A percentile compares a stretch with the other conserved stretches of the same genome.
These are phyloP conservation scores for Alternaria brassicae DNA, from an alignment of 2,329 filamentous ascomycete genomes.

Conservation along the genomic window DNA sequence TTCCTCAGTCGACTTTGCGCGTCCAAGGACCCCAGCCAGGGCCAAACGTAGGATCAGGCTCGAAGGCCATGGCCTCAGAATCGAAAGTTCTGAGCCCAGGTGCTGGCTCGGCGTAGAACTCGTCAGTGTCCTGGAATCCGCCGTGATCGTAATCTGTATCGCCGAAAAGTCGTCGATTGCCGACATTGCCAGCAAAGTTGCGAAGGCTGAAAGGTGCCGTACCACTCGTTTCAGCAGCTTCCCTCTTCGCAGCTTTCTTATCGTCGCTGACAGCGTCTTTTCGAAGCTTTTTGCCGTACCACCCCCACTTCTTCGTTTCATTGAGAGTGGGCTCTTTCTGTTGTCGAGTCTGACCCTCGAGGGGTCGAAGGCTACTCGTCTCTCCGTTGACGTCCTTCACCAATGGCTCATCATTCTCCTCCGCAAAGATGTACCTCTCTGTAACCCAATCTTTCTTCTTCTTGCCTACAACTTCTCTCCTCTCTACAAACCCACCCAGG, in stretches of 20 bases:
- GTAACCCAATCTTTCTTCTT: neutral
- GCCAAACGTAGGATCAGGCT: neutral
- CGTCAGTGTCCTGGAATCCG: neutral
- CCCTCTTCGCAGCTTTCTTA: neutral
- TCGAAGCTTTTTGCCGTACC: neutral
- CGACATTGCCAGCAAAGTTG: neutral
- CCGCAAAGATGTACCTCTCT: neutral
- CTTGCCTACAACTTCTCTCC: neutral
- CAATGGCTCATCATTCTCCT: neutral
- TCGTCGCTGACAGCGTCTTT: neutral
- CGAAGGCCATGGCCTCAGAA: neutral
- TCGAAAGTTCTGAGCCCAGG: neutral
- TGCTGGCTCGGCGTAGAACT: neutral
- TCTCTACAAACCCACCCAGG: neutral
- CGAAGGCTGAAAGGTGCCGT: neutral
- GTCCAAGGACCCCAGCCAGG: no score
- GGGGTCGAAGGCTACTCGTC: no score
- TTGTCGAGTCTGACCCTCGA: neutral
- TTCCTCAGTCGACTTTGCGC: neutral
- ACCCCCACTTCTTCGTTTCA: neutral
- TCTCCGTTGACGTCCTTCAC: neutral
- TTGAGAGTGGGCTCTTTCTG: neutral
- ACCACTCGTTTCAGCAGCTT: neutral
- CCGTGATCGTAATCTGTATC: neutral
- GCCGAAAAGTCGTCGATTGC: neutral